Percentiles rank a stretch among this genome's conserved stretches.
Conservation (phyloP, 352 stramenopile genomes). For the Phytophthora pluvialis region DNA sequence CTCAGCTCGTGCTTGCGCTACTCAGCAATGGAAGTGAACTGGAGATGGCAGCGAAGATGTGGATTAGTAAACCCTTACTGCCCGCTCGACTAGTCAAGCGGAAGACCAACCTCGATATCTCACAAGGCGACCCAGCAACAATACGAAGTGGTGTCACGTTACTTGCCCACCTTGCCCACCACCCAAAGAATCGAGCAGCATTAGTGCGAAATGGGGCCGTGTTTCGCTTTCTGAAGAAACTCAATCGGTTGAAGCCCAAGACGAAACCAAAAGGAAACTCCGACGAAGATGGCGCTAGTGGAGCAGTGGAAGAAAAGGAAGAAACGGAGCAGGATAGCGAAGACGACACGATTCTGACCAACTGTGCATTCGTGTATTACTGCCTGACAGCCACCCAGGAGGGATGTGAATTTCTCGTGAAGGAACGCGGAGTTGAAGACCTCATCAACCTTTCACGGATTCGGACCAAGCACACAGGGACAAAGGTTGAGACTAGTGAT, state of each 20-base stretch:
- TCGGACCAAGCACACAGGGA: slow-evolving; percentile 35
- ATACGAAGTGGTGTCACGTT: slow-evolving; percentile 63
- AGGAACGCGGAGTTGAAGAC: slow-evolving; percentile 72
- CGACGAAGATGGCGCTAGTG: neutral
- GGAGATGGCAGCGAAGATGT: slow-evolving; percentile 28
- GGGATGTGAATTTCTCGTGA: slow-evolving; percentile 74
- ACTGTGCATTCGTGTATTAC: slow-evolving; percentile 76
- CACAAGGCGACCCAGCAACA: slow-evolving; percentile 35
- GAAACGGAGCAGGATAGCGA: slow-evolving; percentile 32
- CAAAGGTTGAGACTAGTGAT: slow-evolving; percentile 12
- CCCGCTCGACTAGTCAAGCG: slow-evolving; percentile 19
- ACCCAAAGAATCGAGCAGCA: slow-evolving; percentile 59
- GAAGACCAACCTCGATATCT: slow-evolving; percentile 34
- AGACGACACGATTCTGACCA: slow-evolving; percentile 62
- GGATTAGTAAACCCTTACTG: slow-evolving; percentile 19
- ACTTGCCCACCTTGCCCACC: slow-evolving; percentile 62
- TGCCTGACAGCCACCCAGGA: slow-evolving; percentile 68
- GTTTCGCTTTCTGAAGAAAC: slow-evolving; percentile 60
- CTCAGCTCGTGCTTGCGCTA: slow-evolving; percentile 50
- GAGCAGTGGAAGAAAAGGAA: slow-evolving; percentile 23
- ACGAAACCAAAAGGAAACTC: slow-evolving; percentile 13
- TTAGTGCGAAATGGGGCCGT: slow-evolving; percentile 63
- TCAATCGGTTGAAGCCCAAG: slow-evolving; percentile 46
- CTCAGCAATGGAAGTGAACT: slow-evolving; percentile 42
- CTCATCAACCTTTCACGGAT: slow-evolving; percentile 71